Percentiles rank a stretch among this genome's conserved stretches.
Conservation (phyloP, 805 yeast genomes). For the Kregervanrija delftensis region DNA sequence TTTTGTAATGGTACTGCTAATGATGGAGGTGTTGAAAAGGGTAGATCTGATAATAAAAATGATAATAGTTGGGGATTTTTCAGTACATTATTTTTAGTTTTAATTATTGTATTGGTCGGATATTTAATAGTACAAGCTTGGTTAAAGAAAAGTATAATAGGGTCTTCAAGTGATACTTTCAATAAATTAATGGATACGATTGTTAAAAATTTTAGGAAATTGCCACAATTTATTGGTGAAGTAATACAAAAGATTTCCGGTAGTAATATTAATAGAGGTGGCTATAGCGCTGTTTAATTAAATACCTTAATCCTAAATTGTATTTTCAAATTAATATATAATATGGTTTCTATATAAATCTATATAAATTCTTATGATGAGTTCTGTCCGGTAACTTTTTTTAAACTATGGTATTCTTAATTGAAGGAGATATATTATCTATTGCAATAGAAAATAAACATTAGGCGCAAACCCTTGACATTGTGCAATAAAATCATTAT, state of each 20-base stretch:
- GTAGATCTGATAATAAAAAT: slow-evolving; percentile 25
- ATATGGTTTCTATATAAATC: too few relatives aligned
- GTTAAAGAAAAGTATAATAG: slow-evolving; percentile 61
- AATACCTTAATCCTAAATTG: too few relatives aligned
- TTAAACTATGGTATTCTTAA: too few relatives aligned
- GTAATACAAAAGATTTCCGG: slow-evolving; percentile 57
- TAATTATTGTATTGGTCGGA: slow-evolving; percentile 61
- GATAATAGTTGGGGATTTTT: slow-evolving; percentile 75
- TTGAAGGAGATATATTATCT: too few relatives aligned
- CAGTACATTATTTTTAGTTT: slow-evolving; percentile 71
- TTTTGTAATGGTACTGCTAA: slow-evolving; percentile 20
- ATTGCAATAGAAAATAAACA: neutral
- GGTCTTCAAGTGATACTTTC: slow-evolving; percentile 61
- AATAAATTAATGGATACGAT: slow-evolving; percentile 67
- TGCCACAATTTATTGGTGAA: slow-evolving; percentile 65
- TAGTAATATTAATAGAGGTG: slow-evolving; percentile 54
- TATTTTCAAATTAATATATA: too few relatives aligned
- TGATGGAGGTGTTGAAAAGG: too few relatives aligned
- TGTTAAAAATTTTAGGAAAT: slow-evolving; percentile 46
- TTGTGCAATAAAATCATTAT: too few relatives aligned
- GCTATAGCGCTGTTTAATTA: slow-evolving; percentile 80
- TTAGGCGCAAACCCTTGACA: too few relatives aligned
- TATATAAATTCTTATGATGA: too few relatives aligned
- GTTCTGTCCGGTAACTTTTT: slow-evolving; percentile 21
- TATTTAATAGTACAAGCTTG: slow-evolving; percentile 72